These are phyloP conservation scores for Penicillium digitatum DNA, from an alignment of 2,329 filamentous ascomycete genomes.

Conservation along the genomic window DNA sequence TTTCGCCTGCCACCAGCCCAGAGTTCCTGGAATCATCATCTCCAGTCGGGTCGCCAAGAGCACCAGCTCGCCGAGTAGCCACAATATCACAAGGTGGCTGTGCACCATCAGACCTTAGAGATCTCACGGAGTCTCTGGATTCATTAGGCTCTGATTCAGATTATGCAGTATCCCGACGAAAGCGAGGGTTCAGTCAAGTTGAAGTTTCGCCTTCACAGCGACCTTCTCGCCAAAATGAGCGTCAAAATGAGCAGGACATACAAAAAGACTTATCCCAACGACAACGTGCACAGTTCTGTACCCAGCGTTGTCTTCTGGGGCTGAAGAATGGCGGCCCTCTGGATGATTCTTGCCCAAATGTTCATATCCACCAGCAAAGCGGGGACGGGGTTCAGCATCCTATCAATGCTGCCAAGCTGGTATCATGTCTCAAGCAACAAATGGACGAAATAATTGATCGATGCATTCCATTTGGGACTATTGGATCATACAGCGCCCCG, in stretches of 20 bases:
- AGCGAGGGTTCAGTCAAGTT: not conserved
- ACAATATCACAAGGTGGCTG: not conserved
- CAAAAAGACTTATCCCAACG: not conserved
- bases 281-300: not conserved
- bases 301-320: not conserved
- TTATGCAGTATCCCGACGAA: not conserved
- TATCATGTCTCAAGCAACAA: too few relatives aligned
- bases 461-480: not conserved
- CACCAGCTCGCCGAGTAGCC: not conserved
- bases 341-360: not conserved
- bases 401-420: too few relatives aligned
- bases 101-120: not conserved
- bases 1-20: too few relatives aligned
- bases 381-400: not conserved
- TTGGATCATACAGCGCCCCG: not conserved
- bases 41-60: too few relatives aligned
- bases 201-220: not conserved
- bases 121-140: not conserved
- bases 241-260: too few relatives aligned
- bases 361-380: not conserved
- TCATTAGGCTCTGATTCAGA: not conserved
- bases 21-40: too few relatives aligned
- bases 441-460: not conserved
- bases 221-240: not conserved
- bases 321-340: not conserved